These are phyloP conservation scores for Gonium pectorale DNA, from an alignment of 139 green algal species.

Conservation along the genomic window DNA sequence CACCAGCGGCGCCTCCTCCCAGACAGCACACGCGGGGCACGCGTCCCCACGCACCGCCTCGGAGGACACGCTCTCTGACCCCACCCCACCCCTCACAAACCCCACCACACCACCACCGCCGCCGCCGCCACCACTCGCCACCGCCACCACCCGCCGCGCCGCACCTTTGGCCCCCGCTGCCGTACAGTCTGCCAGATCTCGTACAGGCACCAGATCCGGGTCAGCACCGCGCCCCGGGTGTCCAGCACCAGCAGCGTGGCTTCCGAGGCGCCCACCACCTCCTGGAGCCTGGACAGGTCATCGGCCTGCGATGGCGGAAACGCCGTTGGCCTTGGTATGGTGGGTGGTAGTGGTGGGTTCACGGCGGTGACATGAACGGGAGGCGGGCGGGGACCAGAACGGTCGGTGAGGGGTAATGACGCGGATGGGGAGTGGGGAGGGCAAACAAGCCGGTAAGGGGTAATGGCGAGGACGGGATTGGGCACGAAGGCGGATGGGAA, in stretches of 20 bases:
- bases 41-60: not conserved
- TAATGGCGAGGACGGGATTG: too few species aligned
- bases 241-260: slow-evolving; percentile 39
- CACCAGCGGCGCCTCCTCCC: not conserved
- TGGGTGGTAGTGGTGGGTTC: too few species aligned
- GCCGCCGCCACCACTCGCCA: not conserved
- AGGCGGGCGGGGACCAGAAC: too few species aligned
- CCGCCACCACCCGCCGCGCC: not conserved
- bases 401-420: too few species aligned
- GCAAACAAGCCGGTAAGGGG: too few species aligned
- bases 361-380: too few species aligned
- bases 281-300: slow-evolving; percentile 42
- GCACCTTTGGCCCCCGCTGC: not conserved
- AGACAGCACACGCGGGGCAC: not conserved
- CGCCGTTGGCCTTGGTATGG: too few species aligned
- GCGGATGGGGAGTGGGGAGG: too few species aligned
- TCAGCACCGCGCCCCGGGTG: not conserved
- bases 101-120: not conserved
- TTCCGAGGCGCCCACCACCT: slow-evolving; percentile 24
- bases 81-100: too few species aligned
- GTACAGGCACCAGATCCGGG: slow-evolving; percentile 49
- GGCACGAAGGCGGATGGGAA: too few species aligned
- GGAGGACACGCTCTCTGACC: not conserved
- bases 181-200: slow-evolving; percentile 46
- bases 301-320: too few species aligned